Percentiles rank a stretch among this genome's conserved stretches.
Conservation (phyloP, 2,329 filamentous ascomycete species). For the Falciphora oryzae region DNA sequence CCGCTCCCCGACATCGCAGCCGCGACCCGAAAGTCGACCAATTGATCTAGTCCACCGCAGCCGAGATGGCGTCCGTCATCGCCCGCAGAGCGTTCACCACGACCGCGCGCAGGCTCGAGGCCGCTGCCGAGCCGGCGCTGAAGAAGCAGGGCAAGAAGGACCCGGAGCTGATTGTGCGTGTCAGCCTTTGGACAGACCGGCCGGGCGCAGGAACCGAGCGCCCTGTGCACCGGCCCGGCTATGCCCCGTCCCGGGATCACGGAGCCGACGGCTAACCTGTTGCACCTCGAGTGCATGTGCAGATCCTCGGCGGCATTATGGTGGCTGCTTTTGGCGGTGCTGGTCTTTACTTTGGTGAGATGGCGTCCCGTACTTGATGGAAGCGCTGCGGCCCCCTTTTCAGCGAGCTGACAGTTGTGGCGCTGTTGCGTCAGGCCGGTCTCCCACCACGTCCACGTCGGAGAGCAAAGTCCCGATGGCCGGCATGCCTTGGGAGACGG, state of each 20-base stretch:
- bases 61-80: conserved; percentile 48
- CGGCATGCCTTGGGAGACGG: conserved; percentile 89
- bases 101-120: conserved; percentile 43
- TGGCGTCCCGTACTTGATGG: conserved; percentile 4
- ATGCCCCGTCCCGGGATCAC: neutral
- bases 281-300: conserved; percentile 13
- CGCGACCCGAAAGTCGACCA: neutral
- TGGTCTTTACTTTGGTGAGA: conserved; percentile 80
- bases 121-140: conserved; percentile 39
- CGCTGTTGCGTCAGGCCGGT: conserved; percentile 56
- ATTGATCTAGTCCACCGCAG: neutral
- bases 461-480: conserved; percentile 72
- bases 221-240: neutral
- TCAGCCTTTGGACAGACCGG: conserved; percentile 14
- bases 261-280: neutral
- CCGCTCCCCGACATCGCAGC: neutral
- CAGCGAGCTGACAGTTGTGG: neutral
- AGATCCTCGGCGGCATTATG: conserved; percentile 93
- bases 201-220: neutral
- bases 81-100: conserved; percentile 52
- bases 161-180: conserved; percentile 42
- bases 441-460: conserved; percentile 78
- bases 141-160: conserved; percentile 54
- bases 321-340: conserved; percentile 79
- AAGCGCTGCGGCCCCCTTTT: conserved; percentile 5